phyloP scores from a whole-genome alignment of 495 filamentous ascomycete genomes.

The Oleoguttula mirabilis region DNA sequence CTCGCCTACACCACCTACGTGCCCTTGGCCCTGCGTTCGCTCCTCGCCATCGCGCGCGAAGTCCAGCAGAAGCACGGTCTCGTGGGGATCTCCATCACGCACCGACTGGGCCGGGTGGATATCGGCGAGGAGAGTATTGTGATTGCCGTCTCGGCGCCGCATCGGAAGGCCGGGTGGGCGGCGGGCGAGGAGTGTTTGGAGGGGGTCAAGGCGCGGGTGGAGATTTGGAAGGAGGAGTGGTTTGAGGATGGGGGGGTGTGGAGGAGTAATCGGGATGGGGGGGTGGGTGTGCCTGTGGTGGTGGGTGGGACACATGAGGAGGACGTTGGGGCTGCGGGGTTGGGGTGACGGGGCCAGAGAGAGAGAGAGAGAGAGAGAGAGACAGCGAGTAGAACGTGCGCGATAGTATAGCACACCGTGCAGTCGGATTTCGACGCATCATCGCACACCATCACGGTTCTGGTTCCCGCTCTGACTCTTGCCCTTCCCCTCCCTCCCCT shows the following conservation, averaged over 20 bases:
- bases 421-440: too few relatives aligned
- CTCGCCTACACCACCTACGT: constrained; percentile 77
- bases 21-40: constrained; percentile 61
- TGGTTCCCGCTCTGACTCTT: too few relatives aligned
- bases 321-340: too few relatives aligned
- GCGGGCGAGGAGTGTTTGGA: constrained; percentile 87
- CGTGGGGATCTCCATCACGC: constrained; percentile 61
- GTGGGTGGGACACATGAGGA: too few relatives aligned
- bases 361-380: too few relatives aligned
- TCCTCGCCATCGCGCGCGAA: constrained; percentile 52
- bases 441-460: too few relatives aligned
- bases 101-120: constrained; percentile 77
- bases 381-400: too few relatives aligned
- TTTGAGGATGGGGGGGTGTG: constrained; percentile 73
- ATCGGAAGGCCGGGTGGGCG: constrained; percentile 79
- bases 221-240: constrained; percentile 94
- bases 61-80: constrained; percentile 50
- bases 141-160: constrained; percentile 74
- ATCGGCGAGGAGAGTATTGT: constrained; percentile 85
- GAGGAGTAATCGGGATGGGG: constrained; percentile 81
- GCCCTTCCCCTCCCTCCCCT: not conserved
- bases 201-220: constrained; percentile 67
- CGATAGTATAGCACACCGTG: too few relatives aligned
- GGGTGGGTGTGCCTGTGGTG: constrained; percentile 32
- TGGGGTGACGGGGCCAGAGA: too few relatives aligned